Percentiles rank a stretch among this genome's conserved stretches.
Conservation (phyloP, 2,329 filamentous ascomycete genomes). For the Epichloe glyceriae region DNA sequence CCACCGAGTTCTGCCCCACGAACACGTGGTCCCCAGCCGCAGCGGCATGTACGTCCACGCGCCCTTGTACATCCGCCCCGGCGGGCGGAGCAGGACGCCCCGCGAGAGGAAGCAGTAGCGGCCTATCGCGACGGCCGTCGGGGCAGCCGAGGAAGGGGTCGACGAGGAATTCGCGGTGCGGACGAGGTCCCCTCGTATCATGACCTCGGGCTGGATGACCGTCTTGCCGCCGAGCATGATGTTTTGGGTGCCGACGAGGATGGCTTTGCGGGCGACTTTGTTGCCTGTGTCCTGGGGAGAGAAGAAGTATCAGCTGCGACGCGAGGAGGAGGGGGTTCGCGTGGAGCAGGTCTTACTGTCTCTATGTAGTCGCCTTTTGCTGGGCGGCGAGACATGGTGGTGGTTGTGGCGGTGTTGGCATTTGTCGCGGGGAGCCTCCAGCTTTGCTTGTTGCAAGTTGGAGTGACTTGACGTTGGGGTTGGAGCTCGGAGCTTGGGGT, state of each 20-base stretch:
- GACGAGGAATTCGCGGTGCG: constrained; percentile 35
- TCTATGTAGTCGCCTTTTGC: constrained; percentile 92
- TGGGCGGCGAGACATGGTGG: constrained; percentile 59
- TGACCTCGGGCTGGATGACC: constrained; percentile 88
- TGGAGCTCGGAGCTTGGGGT: too few relatives aligned
- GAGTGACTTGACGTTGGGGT: background rate
- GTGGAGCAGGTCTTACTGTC: constrained; percentile 45
- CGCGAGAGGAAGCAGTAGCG: constrained; percentile 81
- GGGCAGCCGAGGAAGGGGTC: constrained; percentile 29
- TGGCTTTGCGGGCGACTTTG: constrained; percentile 87
- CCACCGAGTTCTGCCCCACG: constrained; percentile 59
- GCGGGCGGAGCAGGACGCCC: constrained; percentile 67
- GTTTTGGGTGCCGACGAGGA: constrained; percentile 89
- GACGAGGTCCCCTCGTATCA: constrained; percentile 81
- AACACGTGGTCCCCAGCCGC: constrained; percentile 90
- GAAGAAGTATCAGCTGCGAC: background rate
- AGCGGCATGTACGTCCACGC: constrained; percentile 73
- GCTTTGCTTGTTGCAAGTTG: background rate
- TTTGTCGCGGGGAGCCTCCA: background rate
- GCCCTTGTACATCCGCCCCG: constrained; percentile 70
- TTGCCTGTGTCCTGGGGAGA: constrained; percentile 76
- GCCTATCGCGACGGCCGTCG: constrained; percentile 70
- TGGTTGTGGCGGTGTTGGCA: background rate
- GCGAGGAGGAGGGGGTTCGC: background rate
- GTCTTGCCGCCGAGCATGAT: constrained; percentile 96